phyloP scores from a whole-genome alignment of 1,284 basidiomycete species.

The Athelia sp. region DNA sequence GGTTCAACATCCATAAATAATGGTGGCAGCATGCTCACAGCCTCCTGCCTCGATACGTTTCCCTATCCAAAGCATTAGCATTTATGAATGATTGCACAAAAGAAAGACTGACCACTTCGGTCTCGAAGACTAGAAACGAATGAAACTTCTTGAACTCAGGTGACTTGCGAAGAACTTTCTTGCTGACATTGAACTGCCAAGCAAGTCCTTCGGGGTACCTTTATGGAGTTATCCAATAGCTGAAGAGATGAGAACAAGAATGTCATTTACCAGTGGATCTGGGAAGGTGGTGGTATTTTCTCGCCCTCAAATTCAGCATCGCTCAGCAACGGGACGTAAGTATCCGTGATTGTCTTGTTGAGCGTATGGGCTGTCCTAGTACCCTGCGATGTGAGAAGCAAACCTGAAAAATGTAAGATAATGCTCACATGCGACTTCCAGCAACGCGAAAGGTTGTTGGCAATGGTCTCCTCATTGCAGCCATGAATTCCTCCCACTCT shows the following conservation, averaged over 20 bases:
- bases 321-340: slow-evolving; percentile 77
- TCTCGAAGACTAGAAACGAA: slow-evolving; percentile 96
- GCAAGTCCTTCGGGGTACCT: slow-evolving; percentile 94
- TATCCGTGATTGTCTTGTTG: slow-evolving; percentile 68
- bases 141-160: slow-evolving; percentile 97
- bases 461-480: slow-evolving; percentile 65
- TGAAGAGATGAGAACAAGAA: not conserved
- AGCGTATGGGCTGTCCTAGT: slow-evolving; percentile 67
- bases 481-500: slow-evolving; percentile 81
- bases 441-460: slow-evolving; percentile 96
- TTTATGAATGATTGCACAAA: slow-evolving; percentile 1
- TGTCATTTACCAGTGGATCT: slow-evolving; percentile 71
- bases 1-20: slow-evolving; percentile 93
- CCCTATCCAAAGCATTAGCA: slow-evolving; percentile 47
- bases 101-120: slow-evolving; percentile 74
- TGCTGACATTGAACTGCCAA: slow-evolving; percentile 94
- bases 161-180: slow-evolving; percentile 84
- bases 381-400: not conserved
- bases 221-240: slow-evolving; percentile 6
- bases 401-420: not conserved
- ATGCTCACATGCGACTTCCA: slow-evolving; percentile 75
- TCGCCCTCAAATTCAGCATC: slow-evolving; percentile 79
- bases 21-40: slow-evolving; percentile 98
- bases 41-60: slow-evolving; percentile 95
- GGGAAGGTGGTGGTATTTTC: slow-evolving; percentile 72